Evolutionary conservation across 2,329 filamentous ascomycete genomes (phyloP), one percentile per base, ranked within the genome.

Genomic region (Catunica adiposa): DNA sequence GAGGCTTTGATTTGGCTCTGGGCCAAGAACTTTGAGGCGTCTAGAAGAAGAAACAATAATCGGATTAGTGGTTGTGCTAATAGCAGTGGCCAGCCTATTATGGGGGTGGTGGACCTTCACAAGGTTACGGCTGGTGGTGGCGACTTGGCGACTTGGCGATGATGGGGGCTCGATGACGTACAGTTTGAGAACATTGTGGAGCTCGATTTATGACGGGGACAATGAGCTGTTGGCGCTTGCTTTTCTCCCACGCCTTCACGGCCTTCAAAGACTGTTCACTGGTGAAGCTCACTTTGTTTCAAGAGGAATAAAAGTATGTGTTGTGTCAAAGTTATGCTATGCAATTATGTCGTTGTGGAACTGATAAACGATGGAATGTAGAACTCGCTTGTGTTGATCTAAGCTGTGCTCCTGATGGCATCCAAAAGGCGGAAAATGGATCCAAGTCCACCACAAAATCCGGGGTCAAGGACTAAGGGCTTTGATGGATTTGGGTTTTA

Each of bases 11-110:
- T 94, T 74, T 95, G 89, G 62, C 89, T 96, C 78, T 97, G 92
- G 59, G 89, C 87, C 64, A 98, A 81, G 68, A 98, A 98, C 63
- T 84, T 84, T 62, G 90, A 97, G 64, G 92, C 92, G 83, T 97
- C 92, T 96, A 65, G 54, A 51, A 54, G 34, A 48, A 51, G 20
- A 7, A 31, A 51, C 23, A 46, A 47, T 20, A 37, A 31, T 8
- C 11, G 14, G 15, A 22, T 23, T 52, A 52, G 34, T 17, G n/a
- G 15, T 22, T 15, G 44, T 11, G 17, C 23, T 14, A 5, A 48
- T 42, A 40, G 47, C n/a, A 56, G 37, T 54, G 48, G 22, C 51
- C 29, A 11, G 29, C 11, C 29, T 34, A 11, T 11, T 34, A 11
- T 11, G 5, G 29, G n/a, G n/a, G n/a, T n/a, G n/a, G n/a, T n/a